Evolutionary conservation across 176 grass and related monocot species (phyloP), one percentile per base, ranked within the genome.

Genomic region (Thinopyrum elongatum): DNA sequence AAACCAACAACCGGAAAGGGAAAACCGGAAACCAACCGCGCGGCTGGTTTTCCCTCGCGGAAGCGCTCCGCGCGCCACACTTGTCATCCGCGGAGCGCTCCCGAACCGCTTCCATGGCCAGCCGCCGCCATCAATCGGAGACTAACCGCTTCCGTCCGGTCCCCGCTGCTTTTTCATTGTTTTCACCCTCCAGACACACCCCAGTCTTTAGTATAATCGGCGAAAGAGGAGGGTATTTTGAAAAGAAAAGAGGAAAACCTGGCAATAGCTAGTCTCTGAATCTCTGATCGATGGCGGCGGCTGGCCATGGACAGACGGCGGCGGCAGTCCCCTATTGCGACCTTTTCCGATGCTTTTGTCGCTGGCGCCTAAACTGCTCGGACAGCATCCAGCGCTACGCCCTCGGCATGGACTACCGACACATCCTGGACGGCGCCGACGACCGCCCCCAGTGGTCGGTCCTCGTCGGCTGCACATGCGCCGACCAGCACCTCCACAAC

Each of bases 381-480:
- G 69, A 72, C 13, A 41, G 22, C 21, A 72, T 72, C 69, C 69
- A 42, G 6, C 69, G 69, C 36, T 12, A 25, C 22, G 69, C 36
- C 69, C 69, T 36, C 11, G 21, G 21, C 35, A 42, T 41, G 69
- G 69, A 72, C 36, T 72, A 72, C 22, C 69, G n/a, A 1, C 34
- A 1, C 21, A 70, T 23, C 34, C 34, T 0, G 34, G 19, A 39
- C 34, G 68, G 34, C 69, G 22, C 0, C 22, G 35, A 72, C 7
- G 69, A 42, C 69, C 21, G 69, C 2, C 35, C 35, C 5, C 12
- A 14, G 36, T 25, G 35, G 69, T 71, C 35, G 22, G 69, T 72
- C 36, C 69, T 72, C 69, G 69, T 72, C 35, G 69, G 69, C 69
- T 72, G 69, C 69, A 72, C 36, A 8, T 72, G 21, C 69, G 35